These are phyloP conservation scores for Hura crepitans DNA, from an alignment of 441 rosid species.

Conservation along the genomic window DNA sequence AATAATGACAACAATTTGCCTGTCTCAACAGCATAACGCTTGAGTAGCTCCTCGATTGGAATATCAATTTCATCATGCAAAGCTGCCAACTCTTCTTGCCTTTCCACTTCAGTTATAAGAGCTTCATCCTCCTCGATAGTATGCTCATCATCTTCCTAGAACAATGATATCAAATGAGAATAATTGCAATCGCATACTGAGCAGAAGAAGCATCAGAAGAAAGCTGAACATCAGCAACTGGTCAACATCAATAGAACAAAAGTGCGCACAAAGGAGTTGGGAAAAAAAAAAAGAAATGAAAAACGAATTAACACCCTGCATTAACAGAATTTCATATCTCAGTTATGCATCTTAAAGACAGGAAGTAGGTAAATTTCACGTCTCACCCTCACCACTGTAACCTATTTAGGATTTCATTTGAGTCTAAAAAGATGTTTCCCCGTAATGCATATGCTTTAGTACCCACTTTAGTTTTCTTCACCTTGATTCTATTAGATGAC, in stretches of 20 bases:
- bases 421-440: background rate
- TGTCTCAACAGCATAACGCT: slow-evolving; percentile 49
- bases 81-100: slow-evolving; percentile 90
- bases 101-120: slow-evolving; percentile 74
- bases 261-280: background rate
- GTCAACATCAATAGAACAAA: background rate
- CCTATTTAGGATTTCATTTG: background rate
- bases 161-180: slow-evolving; percentile 33
- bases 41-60: slow-evolving; percentile 86
- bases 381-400: background rate
- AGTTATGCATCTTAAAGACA: background rate
- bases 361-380: background rate
- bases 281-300: too few relatives aligned
- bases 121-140: slow-evolving; percentile 95
- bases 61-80: slow-evolving; percentile 72
- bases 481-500: background rate
- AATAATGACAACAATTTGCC: slow-evolving; percentile 39
- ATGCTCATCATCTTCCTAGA: slow-evolving; percentile 98
- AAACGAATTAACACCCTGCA: background rate
- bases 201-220: slow-evolving; percentile 4
- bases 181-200: slow-evolving; percentile 10
- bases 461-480: background rate
- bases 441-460: background rate
- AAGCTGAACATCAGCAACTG: background rate
- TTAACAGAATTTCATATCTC: background rate